phyloP scores from a whole-genome alignment of 495 filamentous ascomycete genomes.

The Bathelium albidoporum region DNA sequence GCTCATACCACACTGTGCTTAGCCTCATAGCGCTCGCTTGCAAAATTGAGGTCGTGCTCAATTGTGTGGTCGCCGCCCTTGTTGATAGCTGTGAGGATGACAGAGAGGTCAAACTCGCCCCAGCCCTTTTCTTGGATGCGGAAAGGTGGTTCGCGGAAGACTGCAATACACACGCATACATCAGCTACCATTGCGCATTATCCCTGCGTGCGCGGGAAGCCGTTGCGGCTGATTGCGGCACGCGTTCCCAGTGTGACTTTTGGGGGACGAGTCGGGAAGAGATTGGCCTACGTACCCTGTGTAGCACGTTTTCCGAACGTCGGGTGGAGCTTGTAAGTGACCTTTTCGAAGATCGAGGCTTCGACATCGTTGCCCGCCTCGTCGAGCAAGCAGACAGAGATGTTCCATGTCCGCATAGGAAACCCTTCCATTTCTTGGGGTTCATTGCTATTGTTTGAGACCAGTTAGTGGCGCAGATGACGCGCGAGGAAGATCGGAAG shows the following conservation, averaged over 20 bases:
- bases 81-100: conserved; percentile 68
- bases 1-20: conserved; percentile 61
- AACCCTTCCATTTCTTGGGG: conserved; percentile 72
- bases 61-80: conserved; percentile 74
- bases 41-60: conserved; percentile 87
- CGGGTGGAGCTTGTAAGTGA: conserved; percentile 82
- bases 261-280: background rate
- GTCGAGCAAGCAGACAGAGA: conserved; percentile 51
- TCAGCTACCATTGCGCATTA: background rate
- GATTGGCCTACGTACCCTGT: conserved; percentile 55
- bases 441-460: conserved; percentile 42
- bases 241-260: background rate
- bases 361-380: conserved; percentile 53
- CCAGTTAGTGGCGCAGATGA: conserved; percentile 8
- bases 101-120: conserved; percentile 97
- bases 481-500: conserved; percentile 1
- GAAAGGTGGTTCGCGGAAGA: conserved; percentile 67
- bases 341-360: conserved; percentile 82
- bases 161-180: conserved; percentile 15
- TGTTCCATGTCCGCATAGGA: conserved; percentile 69
- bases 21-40: conserved; percentile 66
- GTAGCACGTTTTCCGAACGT: conserved; percentile 69
- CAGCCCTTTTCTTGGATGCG: conserved; percentile 86
- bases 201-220: too few species aligned
- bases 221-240: background rate